A percentile compares a stretch with the other conserved stretches of the same genome.
Conservation (phyloP, 768 basidiomycete genomes). For the Filobasidium floriforme region DNA sequence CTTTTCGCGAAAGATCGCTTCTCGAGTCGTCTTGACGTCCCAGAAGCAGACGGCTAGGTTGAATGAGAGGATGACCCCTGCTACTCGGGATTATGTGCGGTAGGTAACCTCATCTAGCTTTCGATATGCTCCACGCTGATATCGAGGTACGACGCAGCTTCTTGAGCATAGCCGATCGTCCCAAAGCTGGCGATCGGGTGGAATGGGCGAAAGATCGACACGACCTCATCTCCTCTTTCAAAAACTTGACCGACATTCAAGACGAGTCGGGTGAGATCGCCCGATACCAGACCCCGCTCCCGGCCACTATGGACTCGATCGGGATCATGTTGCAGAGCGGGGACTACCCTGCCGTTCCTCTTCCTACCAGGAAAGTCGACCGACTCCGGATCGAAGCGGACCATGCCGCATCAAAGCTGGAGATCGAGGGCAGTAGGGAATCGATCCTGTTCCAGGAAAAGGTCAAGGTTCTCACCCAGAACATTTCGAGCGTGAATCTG, state of each 20-base stretch:
- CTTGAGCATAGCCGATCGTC: neutral
- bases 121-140: neutral
- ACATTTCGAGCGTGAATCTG: neutral
- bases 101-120: neutral
- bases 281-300: neutral
- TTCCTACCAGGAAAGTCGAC: neutral
- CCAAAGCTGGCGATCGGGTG: neutral
- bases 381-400: neutral
- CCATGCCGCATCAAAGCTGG: neutral
- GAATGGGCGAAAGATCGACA: neutral
- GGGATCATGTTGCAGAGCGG: neutral
- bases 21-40: neutral
- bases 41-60: neutral
- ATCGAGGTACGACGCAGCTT: too few relatives aligned
- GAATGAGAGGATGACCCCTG: neutral
- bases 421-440: neutral
- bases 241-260: neutral
- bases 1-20: neutral
- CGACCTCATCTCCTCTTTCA: neutral
- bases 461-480: neutral
- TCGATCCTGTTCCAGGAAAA: neutral
- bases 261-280: neutral
- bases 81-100: neutral
- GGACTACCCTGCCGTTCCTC: neutral
- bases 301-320: neutral